Conservation (phyloP, 2,329 filamentous ascomycete genomes). For the Epichloe sp. region DNA sequence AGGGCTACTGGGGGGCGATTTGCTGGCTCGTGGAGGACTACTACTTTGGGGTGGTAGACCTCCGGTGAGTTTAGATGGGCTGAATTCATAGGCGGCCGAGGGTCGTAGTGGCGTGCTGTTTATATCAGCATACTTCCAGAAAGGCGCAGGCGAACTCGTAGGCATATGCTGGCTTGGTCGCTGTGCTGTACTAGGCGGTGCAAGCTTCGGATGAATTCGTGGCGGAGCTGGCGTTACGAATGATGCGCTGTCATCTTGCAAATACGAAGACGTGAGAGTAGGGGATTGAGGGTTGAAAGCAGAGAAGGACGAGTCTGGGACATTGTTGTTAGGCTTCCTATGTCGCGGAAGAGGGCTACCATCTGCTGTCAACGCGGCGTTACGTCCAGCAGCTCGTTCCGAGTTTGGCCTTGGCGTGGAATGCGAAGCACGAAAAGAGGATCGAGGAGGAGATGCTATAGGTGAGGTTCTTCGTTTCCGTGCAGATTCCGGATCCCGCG, state of each 20-base stretch:
- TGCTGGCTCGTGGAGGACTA: constrained; percentile 38
- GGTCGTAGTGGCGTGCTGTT: constrained; percentile 55
- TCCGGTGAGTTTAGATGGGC: constrained; percentile 39
- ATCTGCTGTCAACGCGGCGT: constrained; percentile 33
- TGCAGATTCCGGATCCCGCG: constrained; percentile 35
- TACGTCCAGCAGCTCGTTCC: constrained; percentile 24
- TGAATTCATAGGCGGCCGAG: constrained; percentile 38
- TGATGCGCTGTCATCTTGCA: constrained; percentile 45
- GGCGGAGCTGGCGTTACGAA: constrained; percentile 63
- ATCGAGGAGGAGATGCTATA: constrained; percentile 40
- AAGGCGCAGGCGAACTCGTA: constrained; percentile 71
- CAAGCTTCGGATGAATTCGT: constrained; percentile 59
- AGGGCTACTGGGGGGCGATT: constrained; percentile 42
- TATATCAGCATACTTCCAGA: constrained; percentile 77
- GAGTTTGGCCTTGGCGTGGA: constrained; percentile 44
- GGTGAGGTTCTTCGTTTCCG: constrained; percentile 45
- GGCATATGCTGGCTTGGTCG: constrained; percentile 77
- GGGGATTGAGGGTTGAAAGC: constrained; percentile 45
- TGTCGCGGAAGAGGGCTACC: constrained; percentile 48
- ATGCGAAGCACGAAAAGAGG: constrained; percentile 36
- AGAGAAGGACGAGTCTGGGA: constrained; percentile 30
- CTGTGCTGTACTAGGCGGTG: constrained; percentile 68
- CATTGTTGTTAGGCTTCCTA: constrained; percentile 26
- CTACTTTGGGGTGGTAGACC: constrained; percentile 38
- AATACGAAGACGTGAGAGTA: constrained; percentile 47